Percentiles rank a stretch among this genome's conserved stretches.
Evolutionary conservation across 208 protist species (phyloP).

Genomic region (Balamuthia mandrillaris): DNA sequence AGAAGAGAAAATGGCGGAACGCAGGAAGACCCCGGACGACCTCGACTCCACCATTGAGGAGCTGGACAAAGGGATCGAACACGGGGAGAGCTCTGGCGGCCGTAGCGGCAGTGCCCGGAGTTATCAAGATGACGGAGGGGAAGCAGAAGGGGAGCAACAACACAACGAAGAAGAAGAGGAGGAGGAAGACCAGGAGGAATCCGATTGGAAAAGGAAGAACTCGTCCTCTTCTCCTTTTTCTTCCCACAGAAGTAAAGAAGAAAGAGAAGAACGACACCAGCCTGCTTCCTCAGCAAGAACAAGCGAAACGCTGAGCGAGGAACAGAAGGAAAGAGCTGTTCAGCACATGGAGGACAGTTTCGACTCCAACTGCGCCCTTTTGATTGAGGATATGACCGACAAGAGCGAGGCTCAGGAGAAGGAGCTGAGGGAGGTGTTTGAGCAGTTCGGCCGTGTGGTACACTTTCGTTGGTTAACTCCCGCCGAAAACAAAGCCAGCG

Average conservation of each 20-base stretch:
- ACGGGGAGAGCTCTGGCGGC: background rate
- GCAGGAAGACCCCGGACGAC: too few relatives aligned
- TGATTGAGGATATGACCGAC: background rate
- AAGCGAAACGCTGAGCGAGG: too few relatives aligned
- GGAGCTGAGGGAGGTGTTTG: background rate
- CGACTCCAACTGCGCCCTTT: background rate
- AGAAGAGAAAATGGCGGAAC: too few relatives aligned
- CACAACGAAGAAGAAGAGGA: too few relatives aligned
- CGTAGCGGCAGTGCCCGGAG: background rate
- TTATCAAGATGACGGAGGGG: background rate
- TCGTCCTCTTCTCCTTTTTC: too few relatives aligned
- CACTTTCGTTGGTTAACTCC: background rate
- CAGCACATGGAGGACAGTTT: background rate
- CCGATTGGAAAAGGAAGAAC: background rate
- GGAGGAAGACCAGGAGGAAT: background rate
- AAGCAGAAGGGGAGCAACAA: background rate
- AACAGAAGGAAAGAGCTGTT: background rate
- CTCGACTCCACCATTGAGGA: too few relatives aligned
- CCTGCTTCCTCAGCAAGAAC: background rate
- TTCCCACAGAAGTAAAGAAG: background rate
- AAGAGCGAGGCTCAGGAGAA: background rate
- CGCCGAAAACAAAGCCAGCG: background rate
- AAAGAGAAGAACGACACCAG: background rate
- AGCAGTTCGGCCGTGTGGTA: background rate
- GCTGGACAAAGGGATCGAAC: too few relatives aligned